Conservation (phyloP, 257 asterid genomes). For the Nicotiana knightiana region DNA sequence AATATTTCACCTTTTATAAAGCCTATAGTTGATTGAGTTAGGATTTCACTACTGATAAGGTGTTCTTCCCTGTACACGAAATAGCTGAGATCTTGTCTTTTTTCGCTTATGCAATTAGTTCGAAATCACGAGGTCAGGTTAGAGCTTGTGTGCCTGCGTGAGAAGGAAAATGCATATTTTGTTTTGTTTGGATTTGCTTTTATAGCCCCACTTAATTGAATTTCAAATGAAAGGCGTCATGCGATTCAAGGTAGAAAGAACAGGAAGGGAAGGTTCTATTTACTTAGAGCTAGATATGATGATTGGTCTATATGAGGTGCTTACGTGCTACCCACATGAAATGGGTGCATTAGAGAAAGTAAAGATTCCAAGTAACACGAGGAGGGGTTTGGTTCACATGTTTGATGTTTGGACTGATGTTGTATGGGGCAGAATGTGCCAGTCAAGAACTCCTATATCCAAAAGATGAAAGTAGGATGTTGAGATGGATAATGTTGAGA, state of each 20-base stretch:
- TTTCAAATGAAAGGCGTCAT: neutral
- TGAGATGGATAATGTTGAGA: too few relatives aligned
- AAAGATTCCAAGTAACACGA: neutral
- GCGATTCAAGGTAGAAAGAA: neutral
- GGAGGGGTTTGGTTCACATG: neutral
- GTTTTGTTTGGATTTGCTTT: neutral
- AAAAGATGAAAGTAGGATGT: too few relatives aligned
- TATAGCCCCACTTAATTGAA: neutral
- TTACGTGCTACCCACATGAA: neutral
- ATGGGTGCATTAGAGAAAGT: neutral
- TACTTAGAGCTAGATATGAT: neutral
- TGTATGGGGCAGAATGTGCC: too few relatives aligned
- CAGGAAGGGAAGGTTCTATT: neutral
- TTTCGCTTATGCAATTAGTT: neutral
- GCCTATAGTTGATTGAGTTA: neutral
- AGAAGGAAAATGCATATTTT: neutral
- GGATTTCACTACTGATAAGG: constrained; percentile 1
- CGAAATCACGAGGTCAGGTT: neutral
- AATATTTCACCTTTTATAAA: neutral
- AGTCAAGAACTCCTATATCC: too few relatives aligned
- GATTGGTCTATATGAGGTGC: neutral
- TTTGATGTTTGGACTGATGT: too few relatives aligned
- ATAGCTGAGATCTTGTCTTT: neutral
- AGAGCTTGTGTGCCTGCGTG: neutral
- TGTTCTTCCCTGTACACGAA: neutral